Percentiles rank a stretch among this genome's conserved stretches.
phyloP scores from a whole-genome alignment of 495 filamentous ascomycete species.

The Penicillium paradoxum region DNA sequence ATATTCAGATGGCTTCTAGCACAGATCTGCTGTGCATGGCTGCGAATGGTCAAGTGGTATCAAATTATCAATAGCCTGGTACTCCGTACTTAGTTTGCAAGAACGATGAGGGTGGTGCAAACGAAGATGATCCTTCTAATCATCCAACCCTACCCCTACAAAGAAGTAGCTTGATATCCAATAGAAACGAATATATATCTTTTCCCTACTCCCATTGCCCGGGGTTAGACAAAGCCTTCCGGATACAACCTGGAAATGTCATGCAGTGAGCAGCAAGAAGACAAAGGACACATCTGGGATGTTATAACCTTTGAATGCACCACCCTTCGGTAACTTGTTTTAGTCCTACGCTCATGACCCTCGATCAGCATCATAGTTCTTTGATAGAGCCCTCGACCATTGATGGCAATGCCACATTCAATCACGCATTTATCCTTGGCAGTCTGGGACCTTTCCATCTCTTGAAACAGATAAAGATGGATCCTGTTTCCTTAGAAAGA shows the following conservation, averaged over 20 bases:
- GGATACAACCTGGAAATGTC: neutral
- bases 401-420: neutral
- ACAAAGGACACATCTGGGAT: neutral
- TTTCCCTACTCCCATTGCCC: too few relatives aligned
- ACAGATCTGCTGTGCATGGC: too few relatives aligned
- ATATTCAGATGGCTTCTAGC: too few relatives aligned
- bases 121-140: too few relatives aligned
- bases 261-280: neutral
- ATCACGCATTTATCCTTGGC: neutral
- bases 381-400: neutral
- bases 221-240: neutral
- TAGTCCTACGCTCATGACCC: neutral
- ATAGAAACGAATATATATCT: too few relatives aligned
- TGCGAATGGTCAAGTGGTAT: too few relatives aligned
- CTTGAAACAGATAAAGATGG: neutral
- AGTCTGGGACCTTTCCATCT: neutral
- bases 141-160: too few relatives aligned
- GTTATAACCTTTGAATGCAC: neutral
- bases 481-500: neutral
- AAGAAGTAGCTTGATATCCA: too few relatives aligned
- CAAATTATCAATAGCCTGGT: too few relatives aligned
- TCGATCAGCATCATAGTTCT: neutral
- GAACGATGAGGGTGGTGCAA: too few relatives aligned
- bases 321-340: neutral
- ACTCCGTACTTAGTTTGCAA: too few relatives aligned